Evolutionary conservation across 2,329 filamentous ascomycete species (phyloP).

Genomic region (Fusarium heterosporum): DNA sequence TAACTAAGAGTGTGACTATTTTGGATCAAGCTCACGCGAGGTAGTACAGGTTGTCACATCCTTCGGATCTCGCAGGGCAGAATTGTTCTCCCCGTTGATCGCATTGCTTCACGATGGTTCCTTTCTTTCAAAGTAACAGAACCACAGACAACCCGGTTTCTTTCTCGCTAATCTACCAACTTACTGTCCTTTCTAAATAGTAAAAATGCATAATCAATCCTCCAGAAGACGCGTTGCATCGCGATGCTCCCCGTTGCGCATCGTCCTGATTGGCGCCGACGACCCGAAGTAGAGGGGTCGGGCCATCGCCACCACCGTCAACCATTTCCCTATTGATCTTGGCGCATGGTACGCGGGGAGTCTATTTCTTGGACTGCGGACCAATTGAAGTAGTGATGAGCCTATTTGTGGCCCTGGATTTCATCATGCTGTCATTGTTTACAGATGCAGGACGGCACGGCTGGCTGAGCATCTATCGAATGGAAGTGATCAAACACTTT

Average conservation of each 20-base stretch:
- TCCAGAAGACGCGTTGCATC: conserved; percentile 15
- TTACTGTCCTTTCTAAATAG: neutral
- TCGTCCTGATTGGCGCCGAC: conserved; percentile 37
- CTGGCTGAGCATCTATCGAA: neutral
- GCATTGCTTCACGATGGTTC: neutral
- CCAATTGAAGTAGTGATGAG: conserved; percentile 30
- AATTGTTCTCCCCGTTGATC: conserved; percentile 9
- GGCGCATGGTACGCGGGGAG: conserved; percentile 39
- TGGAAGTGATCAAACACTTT: neutral
- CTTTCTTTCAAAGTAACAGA: neutral
- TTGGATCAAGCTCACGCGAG: conserved; percentile 21
- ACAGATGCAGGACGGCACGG: neutral
- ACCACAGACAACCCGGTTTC: neutral
- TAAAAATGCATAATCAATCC: conserved; percentile 5
- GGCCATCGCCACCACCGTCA: conserved; percentile 36
- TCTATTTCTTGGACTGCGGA: conserved; percentile 28
- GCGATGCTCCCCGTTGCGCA: conserved; percentile 26
- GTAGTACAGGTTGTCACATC: conserved; percentile 9
- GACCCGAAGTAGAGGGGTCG: conserved; percentile 40
- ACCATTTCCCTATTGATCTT: conserved; percentile 39
- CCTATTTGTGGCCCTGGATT: conserved; percentile 28
- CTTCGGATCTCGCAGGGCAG: conserved; percentile 40
- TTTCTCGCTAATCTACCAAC: conserved; percentile 9
- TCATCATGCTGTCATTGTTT: neutral
- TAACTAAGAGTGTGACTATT: conserved; percentile 18